Evolutionary conservation across 2,329 filamentous ascomycete species (phyloP), one percentile per base, ranked within the genome.

Genomic region (Bipolaris sorokiniana): DNA sequence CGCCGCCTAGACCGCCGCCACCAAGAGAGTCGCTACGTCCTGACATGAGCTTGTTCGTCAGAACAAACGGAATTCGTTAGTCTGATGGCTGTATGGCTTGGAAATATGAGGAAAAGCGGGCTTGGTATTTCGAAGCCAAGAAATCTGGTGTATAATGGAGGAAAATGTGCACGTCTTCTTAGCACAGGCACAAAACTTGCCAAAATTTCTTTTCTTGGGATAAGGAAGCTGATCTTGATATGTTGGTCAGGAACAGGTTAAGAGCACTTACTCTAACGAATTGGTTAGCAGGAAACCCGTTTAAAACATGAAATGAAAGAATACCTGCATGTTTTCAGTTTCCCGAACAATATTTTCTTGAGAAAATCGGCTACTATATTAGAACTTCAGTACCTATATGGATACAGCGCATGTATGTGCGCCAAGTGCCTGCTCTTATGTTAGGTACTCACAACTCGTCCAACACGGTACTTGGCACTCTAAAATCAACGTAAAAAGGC

Each of bases 21-120:
- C 68, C 66, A 10, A 56, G 56, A 6, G 66, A 67, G 15, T 56
- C 58, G 13, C 55, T 66, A 36, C 50, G 66, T n/a, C 66, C 66
- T 5, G 64, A 69, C 44, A 33, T 70, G n/a, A 67, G 54, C 18
- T 56, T 63, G 41, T 70, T 69, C 34, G 57, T 41, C 2, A 44
- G 54, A 11, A 62, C n/a, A 9, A 59, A 51, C 2, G 48, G 44
- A 4, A 16, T 60, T 15, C 53, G 51, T 26, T 49, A 61, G 9
- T 55, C 59, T 26, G 18, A 31, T 52, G 5, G 58, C 62, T 6
- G 63, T 58, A 22, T 54, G 54, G 41, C 34, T 59, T 6, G 47
- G 34, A 15, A 16, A 34, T 48, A 22, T 40, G 41, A 28, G 28
- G 34, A 48, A 38, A 41, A 33, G 22, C 2, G 41, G 20, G 23